Conservation (phyloP, 306 rosid species). For the Trichosanthes truncata region DNA sequence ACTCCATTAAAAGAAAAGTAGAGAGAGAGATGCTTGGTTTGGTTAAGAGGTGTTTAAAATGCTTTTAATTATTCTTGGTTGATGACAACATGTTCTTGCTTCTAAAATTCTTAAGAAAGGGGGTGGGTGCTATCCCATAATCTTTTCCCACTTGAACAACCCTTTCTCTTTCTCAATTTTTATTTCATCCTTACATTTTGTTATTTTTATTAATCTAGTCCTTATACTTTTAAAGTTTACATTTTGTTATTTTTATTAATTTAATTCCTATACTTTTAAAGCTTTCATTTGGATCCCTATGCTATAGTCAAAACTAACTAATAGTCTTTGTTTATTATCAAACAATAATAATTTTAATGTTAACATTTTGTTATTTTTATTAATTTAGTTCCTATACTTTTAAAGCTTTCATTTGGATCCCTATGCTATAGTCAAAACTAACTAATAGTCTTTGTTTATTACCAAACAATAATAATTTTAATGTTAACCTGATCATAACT, state of each 20-base stretch:
- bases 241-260: not conserved
- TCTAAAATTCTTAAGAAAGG: not conserved
- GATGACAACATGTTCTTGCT: not conserved
- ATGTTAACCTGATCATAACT: not conserved
- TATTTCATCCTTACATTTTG: not conserved
- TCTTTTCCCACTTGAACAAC: not conserved
- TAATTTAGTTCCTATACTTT: no score
- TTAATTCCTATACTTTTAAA: not conserved
- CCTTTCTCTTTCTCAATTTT: not conserved
- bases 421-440: no score
- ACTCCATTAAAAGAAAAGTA: not conserved
- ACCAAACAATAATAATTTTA: no score
- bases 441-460: not conserved
- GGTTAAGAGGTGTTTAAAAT: not conserved
- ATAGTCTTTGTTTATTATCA: no score
- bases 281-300: not conserved
- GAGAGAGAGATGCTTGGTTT: not conserved
- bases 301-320: not conserved
- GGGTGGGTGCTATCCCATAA: not conserved
- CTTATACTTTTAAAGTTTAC: not conserved
- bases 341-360: no score
- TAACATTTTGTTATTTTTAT: no score
- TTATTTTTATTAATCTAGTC: not conserved
- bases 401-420: no score
- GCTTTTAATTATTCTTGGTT: slow-evolving; percentile 3